phyloP scores from a whole-genome alignment of 352 stramenopile genomes.

The Phytophthora foliorum region DNA sequence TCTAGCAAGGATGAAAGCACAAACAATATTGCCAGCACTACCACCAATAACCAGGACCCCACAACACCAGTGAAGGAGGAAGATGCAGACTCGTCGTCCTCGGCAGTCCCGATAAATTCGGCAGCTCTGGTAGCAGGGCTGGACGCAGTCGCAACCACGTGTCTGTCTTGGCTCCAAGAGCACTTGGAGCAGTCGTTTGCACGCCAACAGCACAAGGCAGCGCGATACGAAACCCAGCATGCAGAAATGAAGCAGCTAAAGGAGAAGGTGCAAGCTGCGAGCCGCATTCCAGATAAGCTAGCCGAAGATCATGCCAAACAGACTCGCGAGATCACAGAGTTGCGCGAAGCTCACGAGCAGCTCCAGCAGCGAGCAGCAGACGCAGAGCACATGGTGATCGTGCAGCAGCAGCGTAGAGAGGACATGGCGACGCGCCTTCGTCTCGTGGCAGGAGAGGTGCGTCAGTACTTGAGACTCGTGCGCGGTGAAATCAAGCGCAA shows the following conservation, averaged over 20 bases:
- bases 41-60: slow-evolving; percentile 12
- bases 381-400: slow-evolving; percentile 17
- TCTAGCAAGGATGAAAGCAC: slow-evolving; percentile 3
- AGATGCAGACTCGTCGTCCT: slow-evolving; percentile 21
- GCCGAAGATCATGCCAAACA: slow-evolving; percentile 46
- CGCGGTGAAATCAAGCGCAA: slow-evolving; percentile 82
- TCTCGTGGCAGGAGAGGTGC: slow-evolving; percentile 64
- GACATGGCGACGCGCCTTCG: slow-evolving; percentile 61
- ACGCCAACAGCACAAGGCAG: slow-evolving; percentile 54
- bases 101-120: slow-evolving; percentile 11
- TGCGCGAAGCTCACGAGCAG: slow-evolving; percentile 41
- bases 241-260: slow-evolving; percentile 55
- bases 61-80: neutral
- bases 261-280: slow-evolving; percentile 35
- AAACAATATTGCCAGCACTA: neutral
- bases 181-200: slow-evolving; percentile 59
- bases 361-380: slow-evolving; percentile 26
- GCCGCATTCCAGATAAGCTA: slow-evolving; percentile 27
- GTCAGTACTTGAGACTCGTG: slow-evolving; percentile 75
- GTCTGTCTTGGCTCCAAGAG: slow-evolving; percentile 62
- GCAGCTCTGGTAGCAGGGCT: slow-evolving; percentile 54
- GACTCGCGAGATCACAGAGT: slow-evolving; percentile 30
- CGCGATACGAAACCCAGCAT: slow-evolving; percentile 58
- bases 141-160: slow-evolving; percentile 56
- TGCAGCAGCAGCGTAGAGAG: slow-evolving; percentile 41